Conservation (phyloP, 768 basidiomycete genomes). For the Mycena polygramma region DNA sequence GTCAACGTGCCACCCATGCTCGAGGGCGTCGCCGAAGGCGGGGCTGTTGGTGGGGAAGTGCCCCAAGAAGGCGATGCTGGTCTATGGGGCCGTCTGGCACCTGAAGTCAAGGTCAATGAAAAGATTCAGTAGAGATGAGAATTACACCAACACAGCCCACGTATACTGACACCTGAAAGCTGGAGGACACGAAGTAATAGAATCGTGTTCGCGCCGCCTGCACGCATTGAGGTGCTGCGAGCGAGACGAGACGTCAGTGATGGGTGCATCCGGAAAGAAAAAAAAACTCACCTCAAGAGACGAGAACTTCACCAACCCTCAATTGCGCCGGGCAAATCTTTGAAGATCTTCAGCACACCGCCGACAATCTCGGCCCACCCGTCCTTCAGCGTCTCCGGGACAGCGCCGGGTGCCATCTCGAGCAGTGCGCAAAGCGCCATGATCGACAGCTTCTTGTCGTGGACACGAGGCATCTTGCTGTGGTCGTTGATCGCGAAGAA, state of each 20-base stretch:
- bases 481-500: constrained; percentile 78
- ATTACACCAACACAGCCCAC: constrained; percentile 67
- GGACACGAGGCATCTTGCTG: constrained; percentile 80
- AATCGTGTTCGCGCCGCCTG: constrained; percentile 61
- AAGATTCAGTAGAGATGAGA: constrained; percentile 1
- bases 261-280: too few species aligned
- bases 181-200: constrained; percentile 68
- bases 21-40: constrained; percentile 70
- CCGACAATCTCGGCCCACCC: constrained; percentile 85
- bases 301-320: constrained; percentile 62
- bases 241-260: too few species aligned
- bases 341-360: constrained; percentile 80
- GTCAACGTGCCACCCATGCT: constrained; percentile 75
- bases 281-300: too few species aligned
- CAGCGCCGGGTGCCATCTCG: constrained; percentile 69
- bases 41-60: constrained; percentile 63
- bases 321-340: constrained; percentile 82
- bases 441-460: constrained; percentile 90
- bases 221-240: too few species aligned
- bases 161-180: constrained; percentile 62
- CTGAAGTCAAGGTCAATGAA: constrained; percentile 40
- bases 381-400: constrained; percentile 72
- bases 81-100: constrained; percentile 60
- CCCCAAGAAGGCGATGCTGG: constrained; percentile 72
- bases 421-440: constrained; percentile 82